Percentiles rank a stretch among this genome's conserved stretches.
Conservation (phyloP, 2,329 filamentous ascomycete genomes). For the Fusarium sp. region DNA sequence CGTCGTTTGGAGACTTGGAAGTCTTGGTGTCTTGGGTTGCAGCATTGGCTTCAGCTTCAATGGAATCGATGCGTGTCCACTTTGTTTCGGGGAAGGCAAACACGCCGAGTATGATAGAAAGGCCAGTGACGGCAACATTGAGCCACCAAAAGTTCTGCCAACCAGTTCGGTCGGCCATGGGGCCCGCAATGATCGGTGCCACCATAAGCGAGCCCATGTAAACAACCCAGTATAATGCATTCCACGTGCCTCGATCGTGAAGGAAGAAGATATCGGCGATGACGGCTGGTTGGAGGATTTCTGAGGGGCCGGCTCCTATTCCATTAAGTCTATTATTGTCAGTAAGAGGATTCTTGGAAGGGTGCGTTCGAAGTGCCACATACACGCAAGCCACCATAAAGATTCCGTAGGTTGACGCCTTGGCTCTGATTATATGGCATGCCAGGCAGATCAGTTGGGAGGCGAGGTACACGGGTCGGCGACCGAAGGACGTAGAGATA, state of each 20-base stretch:
- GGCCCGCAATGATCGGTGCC: background rate
- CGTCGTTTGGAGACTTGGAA: background rate
- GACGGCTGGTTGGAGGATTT: conserved; percentile 26
- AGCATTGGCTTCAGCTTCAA: background rate
- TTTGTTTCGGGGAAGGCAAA: conserved; percentile 7
- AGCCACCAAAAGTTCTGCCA: conserved; percentile 19
- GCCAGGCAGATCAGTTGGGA: conserved; percentile 6
- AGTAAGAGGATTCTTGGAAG: rapidly evolving
- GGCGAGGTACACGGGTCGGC: conserved; percentile 1
- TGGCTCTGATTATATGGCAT: background rate
- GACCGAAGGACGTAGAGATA: background rate
- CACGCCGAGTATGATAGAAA: background rate
- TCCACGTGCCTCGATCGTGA: conserved; percentile 32
- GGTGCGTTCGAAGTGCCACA: rapidly evolving
- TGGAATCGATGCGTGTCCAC: background rate
- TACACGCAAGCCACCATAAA: conserved; percentile 14
- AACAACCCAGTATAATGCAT: conserved; percentile 27
- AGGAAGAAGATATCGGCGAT: conserved; percentile 36
- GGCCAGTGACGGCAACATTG: background rate
- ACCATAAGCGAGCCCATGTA: conserved; percentile 26
- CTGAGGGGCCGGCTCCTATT: conserved; percentile 20
- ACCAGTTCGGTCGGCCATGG: background rate
- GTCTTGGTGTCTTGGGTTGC: background rate
- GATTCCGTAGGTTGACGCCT: background rate
- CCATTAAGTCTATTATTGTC: background rate